A percentile compares a stretch with the other conserved stretches of the same genome.
Conservation (phyloP, 345 rosid genomes). For the Noccaea caerulescens region DNA sequence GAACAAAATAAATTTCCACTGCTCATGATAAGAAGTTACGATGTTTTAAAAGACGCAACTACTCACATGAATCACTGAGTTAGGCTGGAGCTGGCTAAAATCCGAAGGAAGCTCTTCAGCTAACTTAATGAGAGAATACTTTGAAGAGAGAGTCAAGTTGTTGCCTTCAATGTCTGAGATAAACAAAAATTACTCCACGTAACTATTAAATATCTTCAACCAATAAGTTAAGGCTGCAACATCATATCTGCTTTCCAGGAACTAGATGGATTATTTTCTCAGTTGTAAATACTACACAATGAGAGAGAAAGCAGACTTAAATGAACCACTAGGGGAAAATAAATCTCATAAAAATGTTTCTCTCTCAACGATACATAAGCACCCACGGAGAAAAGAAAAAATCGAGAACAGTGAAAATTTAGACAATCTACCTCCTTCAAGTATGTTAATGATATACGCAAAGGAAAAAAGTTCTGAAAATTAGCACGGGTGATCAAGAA, state of each 20-base stretch:
- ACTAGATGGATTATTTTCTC: constrained; percentile 7
- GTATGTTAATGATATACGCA: constrained; percentile 1
- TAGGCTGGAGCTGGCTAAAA: constrained; percentile 58
- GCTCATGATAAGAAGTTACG: constrained; percentile 20
- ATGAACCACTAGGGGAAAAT: constrained; percentile 9
- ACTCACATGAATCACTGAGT: constrained; percentile 77
- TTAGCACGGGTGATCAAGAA: constrained; percentile 21
- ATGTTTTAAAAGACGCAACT: constrained; percentile 17
- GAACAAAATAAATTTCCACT: background rate
- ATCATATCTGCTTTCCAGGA: constrained; percentile 11
- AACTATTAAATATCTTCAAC: constrained; percentile 7
- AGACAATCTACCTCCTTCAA: constrained; percentile 8
- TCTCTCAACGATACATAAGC: background rate
- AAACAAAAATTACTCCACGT: constrained; percentile 20
- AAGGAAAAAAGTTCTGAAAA: constrained; percentile 13
- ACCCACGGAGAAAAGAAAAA: background rate
- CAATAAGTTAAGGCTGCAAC: constrained; percentile 1
- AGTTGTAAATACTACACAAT: background rate
- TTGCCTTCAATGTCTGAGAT: constrained; percentile 73
- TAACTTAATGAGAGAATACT: constrained; percentile 67
- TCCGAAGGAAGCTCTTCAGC: constrained; percentile 79
- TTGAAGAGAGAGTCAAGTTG: constrained; percentile 80
- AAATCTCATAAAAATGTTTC: background rate
- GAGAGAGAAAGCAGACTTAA: constrained; percentile 5
- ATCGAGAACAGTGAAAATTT: background rate